Base-by-base conservation (phyloP, 352 stramenopile species). In the Phytopythium mirpurense region DNA sequence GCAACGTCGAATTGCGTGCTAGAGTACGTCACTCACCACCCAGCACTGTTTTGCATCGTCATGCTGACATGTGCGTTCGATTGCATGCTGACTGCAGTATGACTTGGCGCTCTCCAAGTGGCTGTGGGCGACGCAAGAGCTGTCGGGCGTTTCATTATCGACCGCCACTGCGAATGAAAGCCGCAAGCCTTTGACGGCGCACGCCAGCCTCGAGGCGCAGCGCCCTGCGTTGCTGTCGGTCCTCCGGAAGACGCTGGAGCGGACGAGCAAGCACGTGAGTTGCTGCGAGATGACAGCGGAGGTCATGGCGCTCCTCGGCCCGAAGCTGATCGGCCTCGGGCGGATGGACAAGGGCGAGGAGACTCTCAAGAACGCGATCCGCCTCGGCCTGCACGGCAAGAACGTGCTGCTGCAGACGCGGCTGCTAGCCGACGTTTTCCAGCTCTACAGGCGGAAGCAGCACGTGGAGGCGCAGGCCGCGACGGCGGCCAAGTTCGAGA, bases 341-440 rank as follows among this genome's bases (percentile, higher is more conserved):
- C 74, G 70, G 31, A 18, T 60, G 2, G 65, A 83, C 26, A 66
- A 71, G 18, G 79, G 80, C 19, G 83, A 93, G 48, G 63, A 72
- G 46, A 87, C 74, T 27, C 67, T 91, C 27, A 81, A 67, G 50
- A 78, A 70, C 29, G 78, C 76, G 15, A 57, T 90, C 27, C 59
- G 64, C n/a, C 65, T 78, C 23, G 69, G 63, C 9, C 46, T 86
- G 15, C 65, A 83, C 50, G 68, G 63, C 23, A 93, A 90, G 61
- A 89, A 90, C 45, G 54, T 88, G 6, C 37, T 90, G 36, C 63
- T 93, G n/a, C 83, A 91, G 56, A 60, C 48, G 19, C 78, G 78
- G 14, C 48, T 91, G 41, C 57, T 91, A 16, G 76, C 71, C 10
- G 66, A 77, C 40, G 60, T 91, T 15, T 80, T 88, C 42, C 57